These are phyloP conservation scores for Fusarium globosum DNA, from an alignment of 2,329 filamentous ascomycete genomes.

Conservation along the genomic window DNA sequence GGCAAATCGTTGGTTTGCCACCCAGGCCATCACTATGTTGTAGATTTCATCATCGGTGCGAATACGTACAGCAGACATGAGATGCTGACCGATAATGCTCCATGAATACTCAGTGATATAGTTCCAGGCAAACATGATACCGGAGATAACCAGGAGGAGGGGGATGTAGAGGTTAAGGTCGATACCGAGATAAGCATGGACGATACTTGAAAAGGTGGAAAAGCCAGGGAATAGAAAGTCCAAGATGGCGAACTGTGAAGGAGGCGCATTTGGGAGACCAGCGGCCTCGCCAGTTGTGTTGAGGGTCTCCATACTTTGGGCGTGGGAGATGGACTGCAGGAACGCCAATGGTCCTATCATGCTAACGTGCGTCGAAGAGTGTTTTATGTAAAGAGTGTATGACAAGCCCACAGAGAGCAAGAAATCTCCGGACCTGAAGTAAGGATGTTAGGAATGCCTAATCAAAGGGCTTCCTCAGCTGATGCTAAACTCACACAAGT, in stretches of 20 bases:
- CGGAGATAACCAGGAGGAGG: constrained; percentile 61
- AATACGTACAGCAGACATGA: constrained; percentile 75
- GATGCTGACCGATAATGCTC: constrained; percentile 61
- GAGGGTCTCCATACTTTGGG: constrained; percentile 39
- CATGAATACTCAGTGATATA: constrained; percentile 64
- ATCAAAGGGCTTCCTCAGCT: background rate
- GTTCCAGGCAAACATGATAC: constrained; percentile 61
- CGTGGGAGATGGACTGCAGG: constrained; percentile 9
- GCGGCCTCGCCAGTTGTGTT: constrained; percentile 33
- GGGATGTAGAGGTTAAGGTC: constrained; percentile 73
- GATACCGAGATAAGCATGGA: constrained; percentile 68
- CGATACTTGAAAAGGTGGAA: constrained; percentile 63
- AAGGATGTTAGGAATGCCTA: background rate
- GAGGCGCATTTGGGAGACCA: background rate
- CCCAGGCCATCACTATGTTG: constrained; percentile 78
- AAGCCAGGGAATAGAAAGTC: constrained; percentile 76
- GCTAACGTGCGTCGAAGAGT: background rate
- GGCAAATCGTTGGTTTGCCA: constrained; percentile 71
- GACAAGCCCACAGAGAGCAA: background rate
- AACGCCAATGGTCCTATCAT: constrained; percentile 27
- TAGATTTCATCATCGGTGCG: constrained; percentile 78
- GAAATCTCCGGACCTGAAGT: background rate
- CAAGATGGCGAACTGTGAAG: constrained; percentile 61
- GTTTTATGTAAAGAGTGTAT: background rate
- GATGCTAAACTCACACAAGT: background rate